Percentiles rank a stretch among this genome's conserved stretches.
Evolutionary conservation across 768 basidiomycete species (phyloP).

Genomic region (Boletus subparvulus): DNA sequence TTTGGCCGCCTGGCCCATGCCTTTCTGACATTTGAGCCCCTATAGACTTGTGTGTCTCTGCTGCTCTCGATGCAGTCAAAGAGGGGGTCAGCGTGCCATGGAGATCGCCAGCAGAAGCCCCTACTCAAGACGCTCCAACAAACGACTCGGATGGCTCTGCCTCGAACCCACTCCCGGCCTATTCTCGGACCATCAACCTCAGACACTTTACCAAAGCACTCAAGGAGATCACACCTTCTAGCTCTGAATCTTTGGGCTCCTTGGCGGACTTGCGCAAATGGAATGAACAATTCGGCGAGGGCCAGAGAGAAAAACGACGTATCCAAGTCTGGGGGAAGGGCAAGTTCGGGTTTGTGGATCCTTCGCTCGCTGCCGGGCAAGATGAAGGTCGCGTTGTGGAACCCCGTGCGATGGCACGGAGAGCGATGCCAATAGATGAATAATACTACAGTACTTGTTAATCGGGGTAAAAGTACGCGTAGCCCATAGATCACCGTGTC

Average conservation of each 20-base stretch:
- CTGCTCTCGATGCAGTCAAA: constrained; percentile 89
- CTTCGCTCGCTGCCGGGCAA: constrained; percentile 28
- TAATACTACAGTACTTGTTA: constrained; percentile 23
- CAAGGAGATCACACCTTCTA: constrained; percentile 86
- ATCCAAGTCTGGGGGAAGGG: constrained; percentile 85
- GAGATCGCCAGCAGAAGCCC: constrained; percentile 33
- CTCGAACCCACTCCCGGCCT: constrained; percentile 8
- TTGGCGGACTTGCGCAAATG: constrained; percentile 78
- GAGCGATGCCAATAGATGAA: constrained; percentile 25
- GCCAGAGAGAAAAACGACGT: constrained; percentile 60
- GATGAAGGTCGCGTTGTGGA: constrained; percentile 47
- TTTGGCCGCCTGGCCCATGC: neutral
- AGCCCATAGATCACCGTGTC: constrained; percentile 18
- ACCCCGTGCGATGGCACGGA: constrained; percentile 16
- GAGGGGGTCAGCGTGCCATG: constrained; percentile 82
- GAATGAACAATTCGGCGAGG: constrained; percentile 95
- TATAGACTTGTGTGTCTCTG: constrained; percentile 87
- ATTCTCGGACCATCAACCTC: constrained; percentile 43
- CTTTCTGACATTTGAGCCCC: constrained; percentile 7
- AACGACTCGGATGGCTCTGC: constrained; percentile 4
- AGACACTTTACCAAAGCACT: constrained; percentile 83
- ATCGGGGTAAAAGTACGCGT: constrained; percentile 12
- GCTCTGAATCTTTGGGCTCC: constrained; percentile 77
- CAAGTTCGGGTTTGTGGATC: constrained; percentile 79
- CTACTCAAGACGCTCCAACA: neutral